Evolutionary conservation across 2,329 filamentous ascomycete genomes (phyloP).

Genomic region (Venturia effusa): DNA sequence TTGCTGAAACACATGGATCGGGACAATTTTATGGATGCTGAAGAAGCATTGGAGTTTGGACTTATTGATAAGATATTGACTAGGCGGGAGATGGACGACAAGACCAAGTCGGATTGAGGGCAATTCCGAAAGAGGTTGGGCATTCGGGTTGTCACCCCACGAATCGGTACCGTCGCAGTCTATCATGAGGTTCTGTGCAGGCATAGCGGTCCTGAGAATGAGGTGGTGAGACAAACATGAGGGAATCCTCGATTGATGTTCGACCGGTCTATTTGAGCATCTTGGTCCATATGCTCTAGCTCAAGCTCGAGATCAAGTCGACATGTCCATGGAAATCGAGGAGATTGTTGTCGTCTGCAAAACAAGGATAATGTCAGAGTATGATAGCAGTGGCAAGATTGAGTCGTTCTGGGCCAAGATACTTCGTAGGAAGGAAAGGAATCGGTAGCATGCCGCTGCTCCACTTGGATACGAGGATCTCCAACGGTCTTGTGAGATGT

Average conservation of each 20-base stretch:
- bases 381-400: too few species aligned
- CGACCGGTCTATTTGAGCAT: not conserved
- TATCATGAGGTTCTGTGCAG: not conserved
- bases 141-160: too few species aligned
- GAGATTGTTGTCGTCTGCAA: too few species aligned
- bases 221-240: not conserved
- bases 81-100: slow-evolving; percentile 40
- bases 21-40: slow-evolving; percentile 84
- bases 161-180: not conserved
- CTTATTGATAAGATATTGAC: slow-evolving; percentile 84
- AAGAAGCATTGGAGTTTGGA: slow-evolving; percentile 80
- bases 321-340: too few species aligned
- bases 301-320: too few species aligned
- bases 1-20: slow-evolving; percentile 95
- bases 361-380: too few species aligned
- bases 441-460: too few species aligned
- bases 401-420: too few species aligned
- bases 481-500: too few species aligned
- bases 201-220: not conserved
- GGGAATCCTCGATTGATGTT: not conserved
- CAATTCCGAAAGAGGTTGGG: not conserved
- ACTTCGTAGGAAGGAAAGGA: too few species aligned
- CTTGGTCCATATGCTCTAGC: not conserved
- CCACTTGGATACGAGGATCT: too few species aligned
- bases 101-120: not conserved